Evolutionary conservation across 177 flowering plant species (phyloP), one percentile per base, ranked within the genome.

Genomic region (Tripterygium wilfordii): DNA sequence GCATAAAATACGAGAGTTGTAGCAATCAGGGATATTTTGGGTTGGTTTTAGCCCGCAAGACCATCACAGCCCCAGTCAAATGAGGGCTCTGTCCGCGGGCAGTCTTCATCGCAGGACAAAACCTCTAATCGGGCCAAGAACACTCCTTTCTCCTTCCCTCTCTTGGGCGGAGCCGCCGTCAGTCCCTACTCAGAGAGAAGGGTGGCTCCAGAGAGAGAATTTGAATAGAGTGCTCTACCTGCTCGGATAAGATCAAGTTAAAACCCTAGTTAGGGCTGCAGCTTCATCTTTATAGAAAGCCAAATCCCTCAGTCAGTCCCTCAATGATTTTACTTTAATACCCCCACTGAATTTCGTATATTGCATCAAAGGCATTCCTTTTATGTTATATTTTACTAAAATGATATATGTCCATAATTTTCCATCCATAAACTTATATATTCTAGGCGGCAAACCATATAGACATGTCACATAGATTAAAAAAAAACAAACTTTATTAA

Each of bases 181-280:
- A 42, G 24, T 54, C 61, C 41, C 24, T n/a, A n/a, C 0, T 22
- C 1, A 24, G 17, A 13, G 26, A 13, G 26, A 10, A 36, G 61
- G 54, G 61, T 42, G 44, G 49, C 57, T 53, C 55, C 16, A 14
- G 8, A 13, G 44, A 23, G 33, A 4, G 25, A 20, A 5, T 15
- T 15, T 36, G 19, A 2, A 21, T 22, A 28, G 50, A 21, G 44
- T 16, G 61, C 53, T 26, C 45, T 16, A 50, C 17, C 66, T 30
- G 71, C 71, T 66, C 71, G 10, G 71, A 66, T 66, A 66, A 66
- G 71, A 66, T 66, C 71, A 66, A 66, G 71, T 66, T 61, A 45
- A 56, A 43, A 28, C 13, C 46, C 14, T 2, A n/a, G 13, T 14
- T 23, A 19, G 1, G 18, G 1, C 8, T 33, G 39, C 28, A 45